These are phyloP conservation scores for Micractinium sp. DNA, from an alignment of 139 green algal species.

Conservation along the genomic window DNA sequence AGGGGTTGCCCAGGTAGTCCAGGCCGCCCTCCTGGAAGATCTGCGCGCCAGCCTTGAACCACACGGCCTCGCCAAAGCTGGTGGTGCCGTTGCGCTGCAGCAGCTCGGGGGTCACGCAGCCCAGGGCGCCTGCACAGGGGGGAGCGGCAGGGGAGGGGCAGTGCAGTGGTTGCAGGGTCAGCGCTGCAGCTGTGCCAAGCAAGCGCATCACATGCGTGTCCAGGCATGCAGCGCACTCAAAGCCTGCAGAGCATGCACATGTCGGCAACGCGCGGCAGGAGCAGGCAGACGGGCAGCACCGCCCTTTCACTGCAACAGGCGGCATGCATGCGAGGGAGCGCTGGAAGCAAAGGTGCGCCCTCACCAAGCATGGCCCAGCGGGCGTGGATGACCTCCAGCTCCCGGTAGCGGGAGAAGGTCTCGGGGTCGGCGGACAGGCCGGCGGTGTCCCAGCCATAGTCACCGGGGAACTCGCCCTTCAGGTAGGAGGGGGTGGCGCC, in stretches of 20 bases:
- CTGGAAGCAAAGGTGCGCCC: neutral
- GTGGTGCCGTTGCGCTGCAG: conserved; percentile 60
- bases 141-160: neutral
- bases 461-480: conserved; percentile 89
- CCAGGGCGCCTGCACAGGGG: conserved; percentile 62
- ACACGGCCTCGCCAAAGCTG: conserved; percentile 75
- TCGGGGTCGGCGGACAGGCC: conserved; percentile 94
- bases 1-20: conserved; percentile 85
- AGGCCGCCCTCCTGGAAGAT: conserved; percentile 85
- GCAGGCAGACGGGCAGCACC: too few species aligned
- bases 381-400: conserved; percentile 97
- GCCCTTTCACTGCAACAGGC: too few species aligned
- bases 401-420: conserved; percentile 89
- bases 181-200: too few species aligned
- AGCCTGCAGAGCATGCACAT: too few species aligned
- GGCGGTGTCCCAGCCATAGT: conserved; percentile 96
- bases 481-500: conserved; percentile 75
- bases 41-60: conserved; percentile 91
- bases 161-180: too few species aligned
- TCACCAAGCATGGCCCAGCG: conserved; percentile 96
- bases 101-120: conserved; percentile 77
- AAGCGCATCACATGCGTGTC: too few species aligned
- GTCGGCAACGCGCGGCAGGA: too few species aligned
- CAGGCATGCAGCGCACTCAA: too few species aligned
- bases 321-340: too few species aligned